phyloP scores from a whole-genome alignment of 208 protist species.

The Borovskyia barvae region DNA sequence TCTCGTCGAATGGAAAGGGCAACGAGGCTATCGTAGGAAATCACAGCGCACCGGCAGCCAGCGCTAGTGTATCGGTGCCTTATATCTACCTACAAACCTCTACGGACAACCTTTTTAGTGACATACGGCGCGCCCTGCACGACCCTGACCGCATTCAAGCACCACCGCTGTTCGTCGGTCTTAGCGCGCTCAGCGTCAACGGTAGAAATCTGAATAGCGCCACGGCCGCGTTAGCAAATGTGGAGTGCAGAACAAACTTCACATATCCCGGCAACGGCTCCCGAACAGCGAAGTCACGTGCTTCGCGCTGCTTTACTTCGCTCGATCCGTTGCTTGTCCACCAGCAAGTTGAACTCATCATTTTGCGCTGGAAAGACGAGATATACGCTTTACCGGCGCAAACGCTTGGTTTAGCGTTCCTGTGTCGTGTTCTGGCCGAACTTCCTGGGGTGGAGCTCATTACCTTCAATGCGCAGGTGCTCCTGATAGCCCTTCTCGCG shows the following conservation, averaged over 20 bases:
- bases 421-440: slow-evolving; percentile 59
- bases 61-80: slow-evolving; percentile 21
- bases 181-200: slow-evolving; percentile 19
- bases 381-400: slow-evolving; percentile 53
- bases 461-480: slow-evolving; percentile 78
- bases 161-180: slow-evolving; percentile 73
- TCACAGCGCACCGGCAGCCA: slow-evolving; percentile 9
- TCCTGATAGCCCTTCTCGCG: slow-evolving; percentile 62
- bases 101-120: slow-evolving; percentile 39
- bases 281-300: slow-evolving; percentile 17
- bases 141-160: slow-evolving; percentile 85
- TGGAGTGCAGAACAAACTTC: slow-evolving; percentile 30
- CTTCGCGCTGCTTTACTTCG: slow-evolving; percentile 18
- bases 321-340: slow-evolving; percentile 35
- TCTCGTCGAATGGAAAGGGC: slow-evolving; percentile 12
- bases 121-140: slow-evolving; percentile 47
- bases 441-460: slow-evolving; percentile 85
- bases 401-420: slow-evolving; percentile 44
- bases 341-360: slow-evolving; percentile 36
- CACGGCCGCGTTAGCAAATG: neutral
- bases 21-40: slow-evolving; percentile 1
- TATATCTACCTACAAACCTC: slow-evolving; percentile 38
- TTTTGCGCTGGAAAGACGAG: slow-evolving; percentile 76
- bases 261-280: slow-evolving; percentile 15
- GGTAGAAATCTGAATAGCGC: too few species aligned